Base-by-base conservation (phyloP, 2,329 filamentous ascomycete species). In the Apiospora rasikravindrae region DNA sequence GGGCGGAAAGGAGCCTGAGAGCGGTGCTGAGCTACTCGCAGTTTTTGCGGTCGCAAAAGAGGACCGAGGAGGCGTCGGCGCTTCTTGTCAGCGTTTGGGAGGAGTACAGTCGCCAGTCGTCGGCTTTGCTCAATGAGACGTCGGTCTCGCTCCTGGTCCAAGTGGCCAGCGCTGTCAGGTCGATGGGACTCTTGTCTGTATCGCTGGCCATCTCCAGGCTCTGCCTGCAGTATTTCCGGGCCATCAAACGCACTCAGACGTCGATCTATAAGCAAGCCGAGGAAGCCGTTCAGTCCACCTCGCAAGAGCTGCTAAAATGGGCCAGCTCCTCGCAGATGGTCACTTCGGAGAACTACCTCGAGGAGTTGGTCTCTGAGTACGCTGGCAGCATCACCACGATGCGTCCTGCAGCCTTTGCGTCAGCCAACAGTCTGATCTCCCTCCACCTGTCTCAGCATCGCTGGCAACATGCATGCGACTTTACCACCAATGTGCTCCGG, bases 151-250 rank as follows among this genome's bases (percentile, higher is more conserved):
- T 82, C 8, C 78, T 84, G 69, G 72, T 78, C 10, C 80, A 83
- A 70, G 80, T 86, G 53, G 85, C 85, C 24, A 82, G 82, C 53
- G 80, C 84, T 40, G 83, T 88, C 82, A 84, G 84, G 73, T 79
- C 81, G 0, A 81, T 86, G n/a, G 85, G 84, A 3, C 78, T 85
- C 6, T 82, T 83, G 53, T 79, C 81, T 13, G 79, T 82, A 68
- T 84, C 86, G n/a, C 76, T 88, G 66, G 82, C 82, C 0, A 83
- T 88, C 70, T 86, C 84, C 81, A 86, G 86, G 77, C 80, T 82
- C 42, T 81, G 80, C 70, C 74, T 78, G 16, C 77, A 80, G 70
- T 79, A 80, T 73, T 81, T 80, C 75, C 81, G 79, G 76, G 83
- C 77, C 77, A 84, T 77, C 72, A 83, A 75, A 75, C 78, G 71